Evolutionary conservation across 2,329 filamentous ascomycete species (phyloP), one percentile per base, ranked within the genome.

Genomic region (Trichoderma sp.): DNA sequence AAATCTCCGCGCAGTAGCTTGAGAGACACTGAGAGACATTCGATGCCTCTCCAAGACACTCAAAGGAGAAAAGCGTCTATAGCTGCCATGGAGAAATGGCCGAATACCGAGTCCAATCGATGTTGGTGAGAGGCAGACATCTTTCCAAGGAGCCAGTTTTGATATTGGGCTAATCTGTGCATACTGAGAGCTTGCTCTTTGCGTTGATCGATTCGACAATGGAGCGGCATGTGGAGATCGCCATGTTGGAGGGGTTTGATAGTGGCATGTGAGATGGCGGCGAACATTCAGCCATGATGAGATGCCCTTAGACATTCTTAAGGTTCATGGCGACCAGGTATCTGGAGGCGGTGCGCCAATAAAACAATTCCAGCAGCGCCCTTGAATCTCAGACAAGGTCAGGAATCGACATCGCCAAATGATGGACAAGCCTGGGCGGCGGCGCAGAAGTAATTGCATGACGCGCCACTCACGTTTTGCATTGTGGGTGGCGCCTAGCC

Each of bases 291-390:
- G 75, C 78, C 78, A 77, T 71, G 76, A 76, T 70, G 77, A 76
- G 70, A 77, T 75, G 73, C 74, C 76, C 76, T 77, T 81, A 77
- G 80, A 79, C 81, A 83, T 83, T 72, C 76, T 78, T 72, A 74
- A 75, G 74, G 75, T 73, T 78, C 81, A 83, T 82, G 79, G 76
- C 76, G 76, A 64, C 59, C 69, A 54, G 58, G n/a, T 37, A 59
- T 39, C 60, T 49, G 43, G 60, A 68, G 65, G 69, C 69, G 51
- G 68, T 59, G 51, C 61, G 56, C 68, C 68, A 69, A 18, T 28
- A 59, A 37, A 52, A 56, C 21, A 21, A n/a, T 66, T 30, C 21
- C n/a, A 66, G 39, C 34, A 51, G 54, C 37, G 49, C 46, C 63
- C 59, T 66, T 26, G 26, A 54, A 52, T 43, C 24, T 46, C 18